Percentiles rank a stretch among this genome's conserved stretches.
Evolutionary conservation across 2,329 filamentous ascomycete genomes (phyloP).

Genomic region (Ceratocystis cacaofunesta): DNA sequence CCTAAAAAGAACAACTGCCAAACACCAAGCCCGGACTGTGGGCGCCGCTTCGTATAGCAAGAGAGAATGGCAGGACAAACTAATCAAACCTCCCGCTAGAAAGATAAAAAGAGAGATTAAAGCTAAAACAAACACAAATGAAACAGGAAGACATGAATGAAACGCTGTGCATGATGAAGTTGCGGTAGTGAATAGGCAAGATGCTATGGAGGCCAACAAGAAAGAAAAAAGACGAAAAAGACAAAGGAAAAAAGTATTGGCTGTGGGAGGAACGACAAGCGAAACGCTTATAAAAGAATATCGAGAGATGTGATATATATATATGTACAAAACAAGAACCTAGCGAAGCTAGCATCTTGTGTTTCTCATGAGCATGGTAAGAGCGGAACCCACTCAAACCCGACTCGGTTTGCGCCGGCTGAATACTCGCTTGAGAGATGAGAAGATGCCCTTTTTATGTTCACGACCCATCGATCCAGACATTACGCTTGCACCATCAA

Average conservation of each 20-base stretch:
- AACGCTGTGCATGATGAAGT: neutral
- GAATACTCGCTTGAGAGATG: slow-evolving; percentile 16
- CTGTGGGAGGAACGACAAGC: neutral
- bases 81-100: neutral
- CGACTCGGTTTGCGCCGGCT: slow-evolving; percentile 11
- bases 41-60: neutral
- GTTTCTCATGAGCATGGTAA: neutral
- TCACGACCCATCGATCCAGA: neutral
- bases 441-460: slow-evolving; percentile 16
- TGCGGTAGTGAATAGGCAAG: neutral
- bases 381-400: neutral
- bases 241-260: neutral
- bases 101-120: neutral
- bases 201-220: neutral
- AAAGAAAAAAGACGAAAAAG: neutral
- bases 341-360: neutral
- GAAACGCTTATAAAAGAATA: neutral
- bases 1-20: neutral
- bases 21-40: slow-evolving; percentile 5
- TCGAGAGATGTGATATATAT: neutral
- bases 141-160: neutral
- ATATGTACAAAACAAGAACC: neutral
- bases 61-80: neutral
- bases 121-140: neutral
- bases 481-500: neutral